These are phyloP conservation scores for barrel medic (Medicago truncatula) DNA, from an alignment of 306 rosid genomes.

Conservation along the genomic window DNA sequence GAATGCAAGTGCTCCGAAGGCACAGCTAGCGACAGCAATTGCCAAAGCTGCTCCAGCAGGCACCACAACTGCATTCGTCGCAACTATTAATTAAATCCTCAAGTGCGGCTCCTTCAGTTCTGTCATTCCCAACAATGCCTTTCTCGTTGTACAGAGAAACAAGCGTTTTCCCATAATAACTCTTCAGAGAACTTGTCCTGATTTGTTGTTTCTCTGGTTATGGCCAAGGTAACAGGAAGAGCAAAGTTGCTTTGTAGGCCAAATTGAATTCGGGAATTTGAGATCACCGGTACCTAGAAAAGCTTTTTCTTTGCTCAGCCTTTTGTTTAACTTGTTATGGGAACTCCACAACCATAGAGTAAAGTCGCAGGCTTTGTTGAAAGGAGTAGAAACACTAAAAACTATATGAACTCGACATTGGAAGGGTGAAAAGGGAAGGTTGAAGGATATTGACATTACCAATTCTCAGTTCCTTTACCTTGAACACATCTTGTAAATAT, in stretches of 20 bases:
- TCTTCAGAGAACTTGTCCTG: conserved; percentile 65
- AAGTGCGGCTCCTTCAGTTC: conserved; percentile 36
- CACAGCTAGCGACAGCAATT: conserved; percentile 95
- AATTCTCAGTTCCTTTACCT: conserved; percentile 52
- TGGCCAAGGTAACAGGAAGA: conserved; percentile 59
- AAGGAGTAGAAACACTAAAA: conserved; percentile 75
- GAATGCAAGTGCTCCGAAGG: conserved; percentile 96
- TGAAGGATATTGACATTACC: conserved; percentile 25
- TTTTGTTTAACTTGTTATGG: conserved; percentile 79
- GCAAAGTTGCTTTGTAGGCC: conserved; percentile 90
- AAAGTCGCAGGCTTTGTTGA: conserved; percentile 77
- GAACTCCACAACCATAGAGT: conserved; percentile 91
- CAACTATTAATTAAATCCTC: conserved; percentile 64
- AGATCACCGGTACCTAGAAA: conserved; percentile 76
- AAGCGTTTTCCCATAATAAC: conserved; percentile 68
- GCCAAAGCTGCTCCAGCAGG: conserved; percentile 97
- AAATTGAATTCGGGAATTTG: conserved; percentile 83
- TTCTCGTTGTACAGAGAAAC: conserved; percentile 65
- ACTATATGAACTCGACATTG: conserved; percentile 33
- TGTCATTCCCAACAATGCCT: conserved; percentile 46
- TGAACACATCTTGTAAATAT: conserved; percentile 82
- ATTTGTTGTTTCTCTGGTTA: conserved; percentile 52
- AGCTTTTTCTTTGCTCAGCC: conserved; percentile 82
- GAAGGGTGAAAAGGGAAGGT: conserved; percentile 26
- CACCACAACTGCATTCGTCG: conserved; percentile 78